Percentiles rank a stretch among this genome's conserved stretches.
phyloP scores from a whole-genome alignment of 257 asterid species.

The Misopates orontium region DNA sequence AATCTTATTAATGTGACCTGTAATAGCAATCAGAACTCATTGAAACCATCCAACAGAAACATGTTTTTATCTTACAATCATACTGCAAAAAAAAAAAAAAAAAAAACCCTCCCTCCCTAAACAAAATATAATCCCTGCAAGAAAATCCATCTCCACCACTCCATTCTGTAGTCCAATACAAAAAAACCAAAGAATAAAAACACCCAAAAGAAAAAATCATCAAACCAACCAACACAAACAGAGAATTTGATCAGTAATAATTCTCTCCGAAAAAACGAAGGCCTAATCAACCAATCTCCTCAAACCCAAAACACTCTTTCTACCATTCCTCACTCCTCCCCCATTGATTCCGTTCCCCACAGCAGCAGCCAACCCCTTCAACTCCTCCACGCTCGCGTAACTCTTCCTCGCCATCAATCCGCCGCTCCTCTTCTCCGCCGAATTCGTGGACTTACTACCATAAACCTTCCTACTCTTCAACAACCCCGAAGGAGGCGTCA shows the following conservation, averaged over 20 bases:
- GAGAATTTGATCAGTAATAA: background rate
- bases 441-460: constrained; percentile 69
- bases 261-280: background rate
- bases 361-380: constrained; percentile 57
- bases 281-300: constrained; percentile 36
- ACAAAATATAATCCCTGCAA: background rate
- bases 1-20: too few relatives aligned
- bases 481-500: constrained; percentile 44
- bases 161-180: constrained; percentile 4
- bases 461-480: constrained; percentile 52
- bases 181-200: constrained; percentile 26
- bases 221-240: background rate
- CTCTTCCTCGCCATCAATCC: constrained; percentile 78
- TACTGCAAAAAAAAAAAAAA: background rate
- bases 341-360: constrained; percentile 56
- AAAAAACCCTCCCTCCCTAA: background rate
- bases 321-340: constrained; percentile 36
- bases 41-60: too few relatives aligned
- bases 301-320: constrained; percentile 42
- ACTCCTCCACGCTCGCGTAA: constrained; percentile 67
- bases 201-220: constrained; percentile 11
- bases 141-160: constrained; percentile 4
- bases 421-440: constrained; percentile 72
- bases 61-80: constrained; percentile 1
- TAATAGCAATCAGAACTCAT: too few relatives aligned